Evolutionary conservation across 2,329 filamentous ascomycete species (phyloP).

Genomic region (Cercospora janseana): DNA sequence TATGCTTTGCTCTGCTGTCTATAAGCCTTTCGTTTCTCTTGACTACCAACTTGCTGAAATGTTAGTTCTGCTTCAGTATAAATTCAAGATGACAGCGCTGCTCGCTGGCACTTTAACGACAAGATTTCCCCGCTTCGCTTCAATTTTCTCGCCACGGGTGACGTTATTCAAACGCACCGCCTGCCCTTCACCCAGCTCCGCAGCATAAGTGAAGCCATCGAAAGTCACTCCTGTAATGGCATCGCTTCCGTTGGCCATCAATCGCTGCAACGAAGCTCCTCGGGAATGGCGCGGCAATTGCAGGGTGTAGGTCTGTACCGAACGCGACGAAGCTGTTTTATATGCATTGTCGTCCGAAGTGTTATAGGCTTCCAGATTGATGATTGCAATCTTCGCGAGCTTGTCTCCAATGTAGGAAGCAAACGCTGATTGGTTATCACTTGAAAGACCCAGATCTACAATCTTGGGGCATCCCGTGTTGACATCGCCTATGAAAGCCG

Average conservation of each 20-base stretch:
- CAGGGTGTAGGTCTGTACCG: conserved; percentile 45
- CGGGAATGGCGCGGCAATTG: conserved; percentile 36
- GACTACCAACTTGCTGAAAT: too few species aligned
- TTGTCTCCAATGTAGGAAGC: conserved; percentile 51
- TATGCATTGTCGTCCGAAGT: conserved; percentile 40
- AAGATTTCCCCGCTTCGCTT: conserved; percentile 37
- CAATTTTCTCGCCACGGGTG: conserved; percentile 50
- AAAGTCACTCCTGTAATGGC: conserved; percentile 61
- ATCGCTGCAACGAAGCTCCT: conserved; percentile 44
- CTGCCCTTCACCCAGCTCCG: conserved; percentile 55
- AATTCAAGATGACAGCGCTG: conserved; percentile 8
- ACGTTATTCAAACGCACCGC: conserved; percentile 57
- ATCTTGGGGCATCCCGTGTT: conserved; percentile 42
- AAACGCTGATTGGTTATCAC: conserved; percentile 53
- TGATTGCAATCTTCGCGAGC: conserved; percentile 53
- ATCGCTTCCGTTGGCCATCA: conserved; percentile 62
- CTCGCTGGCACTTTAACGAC: neutral
- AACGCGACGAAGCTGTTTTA: conserved; percentile 43
- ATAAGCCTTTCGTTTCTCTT: too few species aligned
- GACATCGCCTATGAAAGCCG: conserved; percentile 54
- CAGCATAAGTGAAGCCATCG: conserved; percentile 62
- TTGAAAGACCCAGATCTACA: conserved; percentile 46
- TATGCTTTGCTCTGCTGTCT: too few species aligned
- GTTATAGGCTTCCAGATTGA: conserved; percentile 62
- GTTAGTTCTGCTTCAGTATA: neutral